Conservation (phyloP, 371 early-diverging fungal species). For the Capniomyces stellatus region DNA sequence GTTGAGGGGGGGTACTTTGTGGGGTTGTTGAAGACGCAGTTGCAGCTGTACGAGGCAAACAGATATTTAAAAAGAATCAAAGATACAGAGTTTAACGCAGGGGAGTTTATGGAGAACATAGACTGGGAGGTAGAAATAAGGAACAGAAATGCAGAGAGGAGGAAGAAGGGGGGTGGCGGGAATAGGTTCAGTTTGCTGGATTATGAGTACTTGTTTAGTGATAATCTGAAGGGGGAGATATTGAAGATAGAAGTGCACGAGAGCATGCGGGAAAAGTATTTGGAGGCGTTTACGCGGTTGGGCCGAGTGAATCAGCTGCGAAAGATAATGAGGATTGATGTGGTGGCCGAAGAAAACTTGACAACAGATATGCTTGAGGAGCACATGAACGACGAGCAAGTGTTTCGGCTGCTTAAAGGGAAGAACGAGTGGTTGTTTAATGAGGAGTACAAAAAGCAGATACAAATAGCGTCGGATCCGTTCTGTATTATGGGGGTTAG, state of each 20-base stretch:
- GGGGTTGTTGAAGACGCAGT: background rate
- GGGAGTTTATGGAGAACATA: background rate
- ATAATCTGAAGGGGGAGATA: background rate
- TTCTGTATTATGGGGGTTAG: conserved; percentile 59
- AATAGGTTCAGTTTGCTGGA: background rate
- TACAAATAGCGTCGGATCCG: conserved; percentile 32
- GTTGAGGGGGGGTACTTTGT: background rate
- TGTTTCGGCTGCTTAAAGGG: background rate
- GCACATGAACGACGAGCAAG: background rate
- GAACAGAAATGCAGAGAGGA: background rate
- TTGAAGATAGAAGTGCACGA: background rate
- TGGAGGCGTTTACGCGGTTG: background rate
- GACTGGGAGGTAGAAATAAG: background rate
- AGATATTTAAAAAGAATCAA: background rate
- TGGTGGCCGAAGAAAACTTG: background rate
- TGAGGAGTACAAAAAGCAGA: background rate
- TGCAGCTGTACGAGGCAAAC: background rate
- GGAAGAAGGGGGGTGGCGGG: background rate
- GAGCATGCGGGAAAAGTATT: conserved; percentile 2
- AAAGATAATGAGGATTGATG: background rate
- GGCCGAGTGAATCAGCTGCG: background rate
- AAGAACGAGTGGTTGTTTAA: background rate
- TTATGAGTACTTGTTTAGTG: background rate
- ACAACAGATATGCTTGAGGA: background rate
- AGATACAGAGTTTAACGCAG: background rate